Base-by-base conservation (phyloP, 2,329 filamentous ascomycete genomes). In the Canariomyces notabilis region DNA sequence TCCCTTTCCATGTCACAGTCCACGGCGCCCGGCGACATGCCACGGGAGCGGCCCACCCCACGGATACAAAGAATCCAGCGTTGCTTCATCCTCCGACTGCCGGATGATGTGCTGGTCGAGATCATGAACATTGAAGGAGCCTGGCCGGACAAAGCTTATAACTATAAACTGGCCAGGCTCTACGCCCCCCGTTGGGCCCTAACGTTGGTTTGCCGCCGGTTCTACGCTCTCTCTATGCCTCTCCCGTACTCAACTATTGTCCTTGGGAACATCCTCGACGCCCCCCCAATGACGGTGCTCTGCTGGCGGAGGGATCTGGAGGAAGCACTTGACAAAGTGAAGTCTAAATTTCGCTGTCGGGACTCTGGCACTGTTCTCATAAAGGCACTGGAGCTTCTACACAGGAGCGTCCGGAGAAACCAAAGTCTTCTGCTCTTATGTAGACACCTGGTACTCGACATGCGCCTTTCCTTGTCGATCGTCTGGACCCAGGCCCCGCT, bases 161-260 rank as follows among this genome's bases (percentile, higher is more conserved):
- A 5, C 26, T 29, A 29, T 29, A 9, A 11, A 12, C 14, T 29
- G n/a, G n/a, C 26, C 26, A 29, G 4, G 26, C 35, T 44, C 26
- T 38, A 44, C 19, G 26, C 36, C 5, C 8, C n/a, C 29, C 42
- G 35, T 8, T 14, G 35, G 26, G 36, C 42, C 26, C n/a, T 45
- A 29, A 34, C 42, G n/a, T 36, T 34, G 26, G 42, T 44, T 8
- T 44, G 36, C 26, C 42, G 42, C 36, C 42, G 35, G 26, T 45
- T 45, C 31, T 15, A 39, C 15, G 14, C 7, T 15, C 19, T 45
- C 5, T 36, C 31, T 15, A 32, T 15, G 11, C 43, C 37, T 2
- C 19, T 20, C 7, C 36, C 35, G n/a, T 40, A 45, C 36, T 26
- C 43, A 4, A 29, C 5, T 11, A 37, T 44, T 16, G 8, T 19